Evolutionary conservation across 805 yeast genomes (phyloP), one percentile per base, ranked within the genome.

Genomic region (Wickerhamiella siamensis): DNA sequence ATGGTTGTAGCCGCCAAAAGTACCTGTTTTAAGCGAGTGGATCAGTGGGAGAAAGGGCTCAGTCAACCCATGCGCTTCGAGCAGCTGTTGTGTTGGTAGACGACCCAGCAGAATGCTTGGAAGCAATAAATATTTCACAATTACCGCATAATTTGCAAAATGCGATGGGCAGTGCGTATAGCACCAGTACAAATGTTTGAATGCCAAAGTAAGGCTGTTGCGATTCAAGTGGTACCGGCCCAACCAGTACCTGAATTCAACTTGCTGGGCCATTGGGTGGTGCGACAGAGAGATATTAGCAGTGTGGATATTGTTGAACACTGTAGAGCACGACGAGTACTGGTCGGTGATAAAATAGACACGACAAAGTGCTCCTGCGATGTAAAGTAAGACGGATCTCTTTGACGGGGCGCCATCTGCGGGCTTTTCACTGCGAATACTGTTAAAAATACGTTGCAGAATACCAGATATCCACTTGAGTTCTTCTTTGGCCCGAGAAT

Each of bases 241-340:
- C 18, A 51, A 43, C 52, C 55, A 43, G 47, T 47, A 49, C 38
- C 56, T 40, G 47, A 50, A 48, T 50, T 55, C 54, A 35, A 56
- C 53, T 33, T 48, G 53, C 42, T 53, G 49, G 27, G 45, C 33
- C 15, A 46, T 21, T 4, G 51, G 47, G 33, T 42, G 46, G 10
- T 41, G 31, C 8, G 45, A 32, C 31, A 48, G n/a, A n/a, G 22
- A 18, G 15, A 43, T 18, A 12, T 24, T 21, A 8, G 39, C 48
- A 1, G 51, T 5, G 72, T 83, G 33, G 66, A 83, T 47, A 88
- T 83, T 68, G 87, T 91, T 17, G 93, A 94, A 57, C 87, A 83
- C 61, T 76, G 82, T 20, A 74, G 83, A 60, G 58, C 65, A 43
- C 39, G 62, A 45, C 51, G 75, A 61, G 63, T 59, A 55, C 52